Evolutionary conservation across 495 filamentous ascomycete species (phyloP).

Genomic region (Aspergillus indologenus): DNA sequence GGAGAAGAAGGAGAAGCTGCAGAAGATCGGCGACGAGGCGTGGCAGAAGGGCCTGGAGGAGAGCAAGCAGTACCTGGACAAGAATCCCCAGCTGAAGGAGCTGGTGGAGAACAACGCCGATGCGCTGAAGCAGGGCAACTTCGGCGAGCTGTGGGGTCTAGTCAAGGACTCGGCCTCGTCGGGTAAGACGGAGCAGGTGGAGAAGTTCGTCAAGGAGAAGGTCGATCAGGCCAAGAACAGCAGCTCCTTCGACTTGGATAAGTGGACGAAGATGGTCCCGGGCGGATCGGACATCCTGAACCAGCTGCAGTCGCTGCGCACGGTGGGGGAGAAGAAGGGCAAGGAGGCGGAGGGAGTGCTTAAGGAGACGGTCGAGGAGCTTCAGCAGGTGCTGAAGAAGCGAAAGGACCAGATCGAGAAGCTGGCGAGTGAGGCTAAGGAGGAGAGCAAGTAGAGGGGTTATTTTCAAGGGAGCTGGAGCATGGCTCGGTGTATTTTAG

Average conservation of each 20-base stretch:
- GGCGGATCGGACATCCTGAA: conserved; percentile 53
- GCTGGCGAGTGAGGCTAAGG: conserved; percentile 36
- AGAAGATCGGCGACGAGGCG: conserved; percentile 59
- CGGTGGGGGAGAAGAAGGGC: conserved; percentile 55
- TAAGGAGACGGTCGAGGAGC: conserved; percentile 56
- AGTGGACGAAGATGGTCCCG: conserved; percentile 52
- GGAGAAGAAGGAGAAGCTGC: conserved; percentile 59
- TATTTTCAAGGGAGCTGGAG: background rate
- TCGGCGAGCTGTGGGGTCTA: conserved; percentile 50
- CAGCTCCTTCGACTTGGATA: conserved; percentile 36
- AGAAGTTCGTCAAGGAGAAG: conserved; percentile 55
- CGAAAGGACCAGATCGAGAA: conserved; percentile 38
- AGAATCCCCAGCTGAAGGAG: conserved; percentile 63
- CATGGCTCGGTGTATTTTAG: background rate
- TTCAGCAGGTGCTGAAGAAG: conserved; percentile 46
- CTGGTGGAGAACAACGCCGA: conserved; percentile 60
- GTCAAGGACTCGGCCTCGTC: conserved; percentile 52
- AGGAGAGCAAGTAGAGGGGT: conserved; percentile 17
- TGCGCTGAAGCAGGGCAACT: conserved; percentile 56
- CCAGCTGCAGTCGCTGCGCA: conserved; percentile 51
- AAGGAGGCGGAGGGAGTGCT: conserved; percentile 58
- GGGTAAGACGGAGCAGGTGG: conserved; percentile 51
- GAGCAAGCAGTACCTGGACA: conserved; percentile 60
- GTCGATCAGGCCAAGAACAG: conserved; percentile 52
- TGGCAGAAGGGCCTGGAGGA: conserved; percentile 63